Base-by-base conservation (phyloP, 306 rosid species). In the Cucurbita ficifolia region DNA sequence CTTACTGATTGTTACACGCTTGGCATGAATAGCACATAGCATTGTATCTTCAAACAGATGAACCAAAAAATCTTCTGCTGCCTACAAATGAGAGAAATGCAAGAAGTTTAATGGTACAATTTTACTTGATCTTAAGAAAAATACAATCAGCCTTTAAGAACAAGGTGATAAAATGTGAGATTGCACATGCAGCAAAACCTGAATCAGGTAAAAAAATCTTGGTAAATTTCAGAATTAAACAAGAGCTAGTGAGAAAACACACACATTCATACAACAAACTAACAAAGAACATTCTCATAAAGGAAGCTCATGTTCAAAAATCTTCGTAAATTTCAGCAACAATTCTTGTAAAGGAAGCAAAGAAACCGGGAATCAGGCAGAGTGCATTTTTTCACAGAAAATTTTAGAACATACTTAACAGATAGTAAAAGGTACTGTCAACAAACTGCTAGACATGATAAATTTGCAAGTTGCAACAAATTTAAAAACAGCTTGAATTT, bases 21-120 rank as follows among this genome's bases (percentile, higher is more conserved):
- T 89, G 21, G 97, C 99, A 79, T 91, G 99, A 83, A 94, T 84
- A 38, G 99, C 87, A 78, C 99, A 91, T 29, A 91, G 90, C 92
- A 86, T 87, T 75, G 91, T 83, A 74, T 82, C 89, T 83, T 91
- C 88, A 86, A 94, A 94, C 75, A 94, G 62, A 59, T 77, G 82
- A 76, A 91, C 86, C 53, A 94, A 73, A 82, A 67, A 77, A 39
- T 86, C 91, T 78, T 94, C 99, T 19, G 99, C 88, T 71, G 96
- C 99, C 99, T 94, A 55, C 76, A 85, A 24, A 74, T 70, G 76
- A 24, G 39, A 46, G 39, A 61, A 61, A 65, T 12, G 54, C 35
- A 21, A 67, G 53, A 21, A 65, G 39, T 67, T 64, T 22, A 67
- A 64, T 64, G 2, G 71, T 40, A 45, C 18, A 48, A 45, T 45